Conservation (phyloP, 495 filamentous ascomycete species). For the Aspergillus cristatus region DNA sequence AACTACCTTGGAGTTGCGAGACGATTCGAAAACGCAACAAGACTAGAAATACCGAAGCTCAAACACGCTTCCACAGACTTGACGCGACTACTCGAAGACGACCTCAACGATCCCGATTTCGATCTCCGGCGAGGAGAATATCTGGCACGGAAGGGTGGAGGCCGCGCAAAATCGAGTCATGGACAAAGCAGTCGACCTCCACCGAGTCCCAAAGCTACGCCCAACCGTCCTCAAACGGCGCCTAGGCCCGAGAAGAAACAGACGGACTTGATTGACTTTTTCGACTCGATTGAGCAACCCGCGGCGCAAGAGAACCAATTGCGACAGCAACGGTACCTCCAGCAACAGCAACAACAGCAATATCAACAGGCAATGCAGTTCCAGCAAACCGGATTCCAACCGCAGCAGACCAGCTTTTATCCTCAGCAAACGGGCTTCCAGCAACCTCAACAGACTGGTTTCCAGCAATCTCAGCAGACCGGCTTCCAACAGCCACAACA, state of each 20-base stretch:
- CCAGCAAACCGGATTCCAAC: conserved; percentile 29
- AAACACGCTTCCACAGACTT: conserved; percentile 94
- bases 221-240: conserved; percentile 17
- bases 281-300: conserved; percentile 86
- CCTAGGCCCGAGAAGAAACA: conserved; percentile 33
- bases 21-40: conserved; percentile 81
- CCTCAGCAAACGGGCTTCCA: conserved; percentile 24
- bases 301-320: conserved; percentile 36
- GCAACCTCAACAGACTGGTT: conserved; percentile 20
- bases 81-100: conserved; percentile 83
- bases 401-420: conserved; percentile 27
- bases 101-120: conserved; percentile 92
- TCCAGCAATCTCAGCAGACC: conserved; percentile 24
- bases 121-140: conserved; percentile 91
- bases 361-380: conserved; percentile 33
- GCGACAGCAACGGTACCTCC: conserved; percentile 33
- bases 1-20: conserved; percentile 80
- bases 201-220: conserved; percentile 4
- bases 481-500: conserved; percentile 35
- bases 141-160: conserved; percentile 73
- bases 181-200: conserved; percentile 14
- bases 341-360: too few relatives aligned
- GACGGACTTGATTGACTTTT: conserved; percentile 93
- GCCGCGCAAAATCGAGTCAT: conserved; percentile 27
- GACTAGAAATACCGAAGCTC: conserved; percentile 91